Evolutionary conservation across 352 stramenopile species (phyloP), one percentile per base, ranked within the genome.

Genomic region (Pythium periplocum): DNA sequence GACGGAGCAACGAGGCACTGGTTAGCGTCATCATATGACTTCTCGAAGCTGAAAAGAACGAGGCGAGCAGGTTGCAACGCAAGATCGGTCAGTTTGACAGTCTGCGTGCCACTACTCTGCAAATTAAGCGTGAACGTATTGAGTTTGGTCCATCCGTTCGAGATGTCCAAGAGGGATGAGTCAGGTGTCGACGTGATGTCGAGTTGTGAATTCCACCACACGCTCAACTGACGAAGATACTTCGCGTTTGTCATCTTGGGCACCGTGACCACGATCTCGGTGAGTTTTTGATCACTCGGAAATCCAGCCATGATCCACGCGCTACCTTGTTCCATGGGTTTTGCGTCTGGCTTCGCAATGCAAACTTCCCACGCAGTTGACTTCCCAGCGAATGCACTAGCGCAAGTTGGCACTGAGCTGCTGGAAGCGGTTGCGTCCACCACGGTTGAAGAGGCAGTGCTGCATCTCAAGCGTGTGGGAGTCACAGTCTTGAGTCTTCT

Each of bases 261-360:
- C n/a, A 87, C 51, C 17, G 52, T 55, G 11, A 87, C 49, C 2
- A 62, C 55, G 34, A 87, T 64, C 5, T 45, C 50, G 3, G 76
- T 78, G 34, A 85, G 33, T 32, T 76, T 80, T 10, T 58, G 56
- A 6, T 56, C 48, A 33, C 39, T 46, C 1, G 61, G 40, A 57
- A 85, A 85, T 0, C 68, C 71, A 37, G 72, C 71, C 60, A 87
- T 78, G 30, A 84, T 59, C 76, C 76, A 87, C 7, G 74, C 57
- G 45, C 69, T 83, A 2, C 72, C 74, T n/a, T 11, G n/a, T 6
- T 68, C 54, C 6, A 87, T 44, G 8, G 62, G 57, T 0, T 37
- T 6, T 2, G 68, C 69, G 17, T 9, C 71, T 4, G 58, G 49
- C 30, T 81, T 76, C 11, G 38, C 32, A 32, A 79, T 78, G 51